These are phyloP conservation scores for Excoecaria agallocha DNA, from an alignment of 345 rosid genomes.

Conservation along the genomic window DNA sequence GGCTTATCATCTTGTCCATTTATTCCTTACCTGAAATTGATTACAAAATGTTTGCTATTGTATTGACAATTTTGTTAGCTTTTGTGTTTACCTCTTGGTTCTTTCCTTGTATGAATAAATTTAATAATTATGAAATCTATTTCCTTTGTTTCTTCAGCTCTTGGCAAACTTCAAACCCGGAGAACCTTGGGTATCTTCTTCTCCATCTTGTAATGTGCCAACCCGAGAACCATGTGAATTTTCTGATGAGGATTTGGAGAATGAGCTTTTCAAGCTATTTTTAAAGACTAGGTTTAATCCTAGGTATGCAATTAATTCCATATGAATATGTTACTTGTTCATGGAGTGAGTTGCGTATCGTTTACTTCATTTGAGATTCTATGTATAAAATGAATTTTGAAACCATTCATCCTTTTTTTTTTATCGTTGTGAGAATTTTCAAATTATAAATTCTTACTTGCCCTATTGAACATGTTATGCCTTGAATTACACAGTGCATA, in stretches of 20 bases:
- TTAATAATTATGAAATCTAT: not conserved
- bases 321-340: not conserved
- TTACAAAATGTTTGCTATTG: too few species aligned
- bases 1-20: too few species aligned
- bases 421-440: not conserved
- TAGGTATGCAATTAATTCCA: slow-evolving; percentile 37
- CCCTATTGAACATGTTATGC: not conserved
- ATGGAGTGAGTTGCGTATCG: not conserved
- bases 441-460: not conserved
- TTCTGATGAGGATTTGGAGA: slow-evolving; percentile 51
- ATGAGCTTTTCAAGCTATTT: slow-evolving; percentile 53
- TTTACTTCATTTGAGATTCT: not conserved
- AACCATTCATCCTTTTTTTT: too few species aligned
- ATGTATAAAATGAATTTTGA: not conserved
- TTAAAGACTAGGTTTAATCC: slow-evolving; percentile 52
- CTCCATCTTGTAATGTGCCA: slow-evolving; percentile 23
- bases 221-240: slow-evolving; percentile 37
- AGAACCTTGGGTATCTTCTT: slow-evolving; percentile 51
- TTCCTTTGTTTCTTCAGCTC: slow-evolving; percentile 46
- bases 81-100: not conserved
- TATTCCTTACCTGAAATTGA: too few species aligned
- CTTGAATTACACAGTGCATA: not conserved
- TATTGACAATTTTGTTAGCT: not conserved
- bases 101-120: not conserved
- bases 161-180: slow-evolving; percentile 50